Evolutionary conservation across 192 early-diverging fungal genomes (phyloP).

Genomic region (Allomyces macrogynus): DNA sequence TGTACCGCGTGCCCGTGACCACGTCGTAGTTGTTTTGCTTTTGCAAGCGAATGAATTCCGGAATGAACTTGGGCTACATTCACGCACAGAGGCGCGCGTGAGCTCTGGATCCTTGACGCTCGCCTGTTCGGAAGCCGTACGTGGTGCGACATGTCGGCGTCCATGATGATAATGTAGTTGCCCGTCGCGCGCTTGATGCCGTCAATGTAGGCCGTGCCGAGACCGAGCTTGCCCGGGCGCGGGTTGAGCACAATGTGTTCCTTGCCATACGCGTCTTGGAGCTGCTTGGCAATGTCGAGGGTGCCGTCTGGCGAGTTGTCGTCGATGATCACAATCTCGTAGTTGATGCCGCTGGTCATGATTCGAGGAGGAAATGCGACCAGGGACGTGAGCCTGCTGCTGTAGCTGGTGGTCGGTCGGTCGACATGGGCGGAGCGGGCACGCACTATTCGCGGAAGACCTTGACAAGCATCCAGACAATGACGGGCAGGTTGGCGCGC

Average conservation of each 20-base stretch:
- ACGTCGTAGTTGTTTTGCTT: constrained; percentile 67
- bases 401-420: background rate
- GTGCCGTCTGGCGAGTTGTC: constrained; percentile 91
- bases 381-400: too few species aligned
- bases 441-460: constrained; percentile 52
- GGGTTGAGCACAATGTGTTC: constrained; percentile 77
- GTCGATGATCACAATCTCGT: constrained; percentile 93
- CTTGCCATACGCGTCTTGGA: constrained; percentile 66
- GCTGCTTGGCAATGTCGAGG: constrained; percentile 74
- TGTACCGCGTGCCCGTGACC: constrained; percentile 86
- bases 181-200: constrained; percentile 85
- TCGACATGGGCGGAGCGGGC: constrained; percentile 1
- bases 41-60: constrained; percentile 76
- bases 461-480: constrained; percentile 75
- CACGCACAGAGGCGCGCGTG: background rate
- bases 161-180: constrained; percentile 93
- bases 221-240: constrained; percentile 83
- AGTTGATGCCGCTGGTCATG: constrained; percentile 52
- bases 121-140: constrained; percentile 17
- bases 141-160: constrained; percentile 97
- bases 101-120: background rate
- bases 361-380: background rate
- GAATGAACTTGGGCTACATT: constrained; percentile 80
- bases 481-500: constrained; percentile 87
- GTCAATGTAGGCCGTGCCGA: constrained; percentile 90